Percentiles rank a stretch among this genome's conserved stretches.
Evolutionary conservation across 2,329 filamentous ascomycete species (phyloP).

Genomic region (Harringtonia lauricola): DNA sequence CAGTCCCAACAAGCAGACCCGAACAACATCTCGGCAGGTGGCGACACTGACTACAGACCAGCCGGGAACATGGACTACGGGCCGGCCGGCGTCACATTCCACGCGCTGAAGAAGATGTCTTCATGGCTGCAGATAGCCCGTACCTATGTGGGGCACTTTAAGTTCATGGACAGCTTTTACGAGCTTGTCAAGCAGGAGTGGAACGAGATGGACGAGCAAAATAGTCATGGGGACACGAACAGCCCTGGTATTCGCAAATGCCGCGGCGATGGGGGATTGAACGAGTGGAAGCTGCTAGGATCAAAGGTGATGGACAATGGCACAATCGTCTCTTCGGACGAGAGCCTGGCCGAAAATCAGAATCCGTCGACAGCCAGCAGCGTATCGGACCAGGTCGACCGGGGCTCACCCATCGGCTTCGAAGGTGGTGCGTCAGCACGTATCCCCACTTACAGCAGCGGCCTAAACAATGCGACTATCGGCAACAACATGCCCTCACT

Average conservation of each 20-base stretch:
- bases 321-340: constrained; percentile 20
- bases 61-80: constrained; percentile 22
- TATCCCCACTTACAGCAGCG: neutral
- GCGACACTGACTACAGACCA: constrained; percentile 4
- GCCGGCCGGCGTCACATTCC: constrained; percentile 35
- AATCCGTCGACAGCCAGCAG: constrained; percentile 19
- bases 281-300: constrained; percentile 37
- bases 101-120: constrained; percentile 39
- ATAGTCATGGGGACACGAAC: constrained; percentile 11
- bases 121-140: constrained; percentile 43
- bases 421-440: constrained; percentile 10
- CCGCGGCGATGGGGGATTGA: constrained; percentile 37
- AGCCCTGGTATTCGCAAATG: constrained; percentile 29
- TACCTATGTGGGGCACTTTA: constrained; percentile 42
- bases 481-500: no score
- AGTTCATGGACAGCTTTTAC: constrained; percentile 43
- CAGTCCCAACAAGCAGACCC: no score
- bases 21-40: no score
- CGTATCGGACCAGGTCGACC: constrained; percentile 12
- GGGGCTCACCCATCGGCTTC: constrained; percentile 16
- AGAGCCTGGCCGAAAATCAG: constrained; percentile 13
- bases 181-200: constrained; percentile 35
- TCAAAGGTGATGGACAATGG: constrained; percentile 32
- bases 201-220: constrained; percentile 14
- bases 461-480: neutral